Evolutionary conservation across 495 filamentous ascomycete genomes (phyloP).

Genomic region (Rostrohypoxylon terebratum): DNA sequence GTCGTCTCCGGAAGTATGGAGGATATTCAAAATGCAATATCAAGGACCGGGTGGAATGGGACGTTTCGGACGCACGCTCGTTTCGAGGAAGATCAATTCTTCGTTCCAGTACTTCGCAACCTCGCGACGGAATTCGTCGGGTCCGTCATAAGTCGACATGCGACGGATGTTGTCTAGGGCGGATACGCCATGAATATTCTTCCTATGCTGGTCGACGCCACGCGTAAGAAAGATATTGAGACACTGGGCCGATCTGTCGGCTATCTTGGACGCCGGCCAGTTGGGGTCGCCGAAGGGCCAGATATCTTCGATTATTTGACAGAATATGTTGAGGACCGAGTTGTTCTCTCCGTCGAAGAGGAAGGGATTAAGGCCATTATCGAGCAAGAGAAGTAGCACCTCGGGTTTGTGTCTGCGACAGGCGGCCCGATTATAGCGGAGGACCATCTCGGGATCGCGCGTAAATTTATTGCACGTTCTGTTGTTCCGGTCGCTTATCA

Average conservation of each 20-base stretch:
- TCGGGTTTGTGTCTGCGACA: conserved; percentile 31
- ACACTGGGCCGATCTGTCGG: conserved; percentile 8
- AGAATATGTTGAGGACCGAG: conserved; percentile 35
- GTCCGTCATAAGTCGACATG: conserved; percentile 32
- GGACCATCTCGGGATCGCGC: not conserved
- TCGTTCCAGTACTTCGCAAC: conserved; percentile 16
- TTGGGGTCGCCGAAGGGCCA: conserved; percentile 12
- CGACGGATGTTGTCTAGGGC: conserved; percentile 24
- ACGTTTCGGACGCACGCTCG: not conserved
- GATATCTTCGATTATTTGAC: conserved; percentile 14
- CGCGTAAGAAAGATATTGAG: conserved; percentile 4
- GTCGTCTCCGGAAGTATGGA: not conserved
- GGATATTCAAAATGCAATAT: not conserved
- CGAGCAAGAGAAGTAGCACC: conserved; percentile 21
- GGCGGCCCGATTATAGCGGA: conserved; percentile 30
- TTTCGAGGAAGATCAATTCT: not conserved
- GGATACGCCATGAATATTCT: conserved; percentile 24
- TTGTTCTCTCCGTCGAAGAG: conserved; percentile 25
- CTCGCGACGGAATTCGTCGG: conserved; percentile 21
- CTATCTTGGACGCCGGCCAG: conserved; percentile 8
- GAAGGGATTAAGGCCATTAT: not conserved
- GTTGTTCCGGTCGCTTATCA: not conserved
- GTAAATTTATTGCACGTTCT: not conserved
- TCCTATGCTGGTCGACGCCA: not conserved
- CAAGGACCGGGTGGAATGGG: not conserved